Evolutionary conservation across 345 rosid species (phyloP).

Genomic region (Aethionema arabicum): DNA sequence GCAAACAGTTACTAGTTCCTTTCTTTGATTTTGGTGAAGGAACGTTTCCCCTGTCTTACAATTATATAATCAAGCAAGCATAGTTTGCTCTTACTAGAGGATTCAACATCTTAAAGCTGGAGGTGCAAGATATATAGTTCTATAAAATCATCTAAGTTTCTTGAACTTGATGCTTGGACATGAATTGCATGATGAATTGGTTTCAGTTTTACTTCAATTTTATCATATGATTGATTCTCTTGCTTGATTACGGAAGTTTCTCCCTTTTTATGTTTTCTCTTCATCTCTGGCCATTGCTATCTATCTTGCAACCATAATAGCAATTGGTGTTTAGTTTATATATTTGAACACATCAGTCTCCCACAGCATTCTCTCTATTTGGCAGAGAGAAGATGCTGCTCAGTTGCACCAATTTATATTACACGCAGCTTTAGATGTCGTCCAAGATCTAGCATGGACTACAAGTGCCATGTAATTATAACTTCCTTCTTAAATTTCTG

Average conservation of each 20-base stretch:
- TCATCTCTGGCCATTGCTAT: constrained; percentile 1
- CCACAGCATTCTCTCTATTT: constrained; percentile 20
- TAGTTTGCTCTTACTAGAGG: neutral
- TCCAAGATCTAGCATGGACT: constrained; percentile 96
- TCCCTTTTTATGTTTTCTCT: neutral
- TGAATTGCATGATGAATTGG: neutral
- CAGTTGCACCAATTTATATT: constrained; percentile 90
- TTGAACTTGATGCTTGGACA: neutral
- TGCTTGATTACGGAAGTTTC: neutral
- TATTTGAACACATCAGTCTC: neutral
- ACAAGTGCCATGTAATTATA: constrained; percentile 86
- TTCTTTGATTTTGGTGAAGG: constrained; percentile 9
- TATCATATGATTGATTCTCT: neutral
- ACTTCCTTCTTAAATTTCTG: neutral
- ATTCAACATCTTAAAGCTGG: neutral
- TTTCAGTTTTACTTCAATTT: constrained; percentile 7
- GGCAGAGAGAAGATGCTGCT: constrained; percentile 97
- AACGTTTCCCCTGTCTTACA: constrained; percentile 5
- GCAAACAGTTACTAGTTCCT: neutral
- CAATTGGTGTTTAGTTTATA: neutral
- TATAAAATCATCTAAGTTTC: neutral
- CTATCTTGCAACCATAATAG: neutral
- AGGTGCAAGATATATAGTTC: neutral
- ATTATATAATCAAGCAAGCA: neutral
- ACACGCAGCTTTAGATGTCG: constrained; percentile 93